Conservation (phyloP, 345 rosid species). For the Xanthoceras sorbifolium region DNA sequence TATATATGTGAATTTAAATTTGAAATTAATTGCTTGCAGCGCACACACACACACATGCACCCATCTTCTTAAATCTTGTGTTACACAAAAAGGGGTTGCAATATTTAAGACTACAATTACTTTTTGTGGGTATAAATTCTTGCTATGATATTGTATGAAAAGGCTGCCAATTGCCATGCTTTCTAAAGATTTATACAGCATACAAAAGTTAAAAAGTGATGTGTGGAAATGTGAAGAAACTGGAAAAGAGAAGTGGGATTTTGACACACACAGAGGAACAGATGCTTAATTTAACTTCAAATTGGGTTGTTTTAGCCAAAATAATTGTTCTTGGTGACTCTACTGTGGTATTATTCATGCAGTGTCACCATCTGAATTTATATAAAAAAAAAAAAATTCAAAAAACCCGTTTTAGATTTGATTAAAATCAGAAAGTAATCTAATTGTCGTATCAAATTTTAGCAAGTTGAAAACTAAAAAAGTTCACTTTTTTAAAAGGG, state of each 20-base stretch:
- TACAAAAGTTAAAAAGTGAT: background rate
- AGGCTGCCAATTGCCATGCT: slow-evolving; percentile 43
- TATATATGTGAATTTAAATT: background rate
- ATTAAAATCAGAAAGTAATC: no score
- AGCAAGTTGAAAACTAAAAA: background rate
- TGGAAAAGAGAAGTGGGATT: background rate
- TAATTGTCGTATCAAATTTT: no score
- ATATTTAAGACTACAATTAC: slow-evolving; percentile 3
- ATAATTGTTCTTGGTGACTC: background rate
- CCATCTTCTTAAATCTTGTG: slow-evolving; percentile 29
- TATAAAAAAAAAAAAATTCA: background rate
- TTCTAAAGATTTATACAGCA: slow-evolving; percentile 9
- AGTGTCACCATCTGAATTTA: background rate
- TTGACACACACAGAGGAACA: background rate
- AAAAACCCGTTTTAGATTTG: no score
- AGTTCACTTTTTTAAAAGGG: no score
- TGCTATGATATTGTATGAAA: slow-evolving; percentile 1
- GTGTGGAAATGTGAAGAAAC: background rate
- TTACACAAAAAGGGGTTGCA: slow-evolving; percentile 6
- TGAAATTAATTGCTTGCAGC: background rate
- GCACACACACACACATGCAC: background rate
- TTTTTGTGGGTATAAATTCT: background rate
- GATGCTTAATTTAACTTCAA: slow-evolving; percentile 2
- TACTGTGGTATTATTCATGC: background rate
- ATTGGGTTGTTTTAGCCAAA: background rate